phyloP scores from a whole-genome alignment of 306 rosid species.

The Gastrolobium bilobum region DNA sequence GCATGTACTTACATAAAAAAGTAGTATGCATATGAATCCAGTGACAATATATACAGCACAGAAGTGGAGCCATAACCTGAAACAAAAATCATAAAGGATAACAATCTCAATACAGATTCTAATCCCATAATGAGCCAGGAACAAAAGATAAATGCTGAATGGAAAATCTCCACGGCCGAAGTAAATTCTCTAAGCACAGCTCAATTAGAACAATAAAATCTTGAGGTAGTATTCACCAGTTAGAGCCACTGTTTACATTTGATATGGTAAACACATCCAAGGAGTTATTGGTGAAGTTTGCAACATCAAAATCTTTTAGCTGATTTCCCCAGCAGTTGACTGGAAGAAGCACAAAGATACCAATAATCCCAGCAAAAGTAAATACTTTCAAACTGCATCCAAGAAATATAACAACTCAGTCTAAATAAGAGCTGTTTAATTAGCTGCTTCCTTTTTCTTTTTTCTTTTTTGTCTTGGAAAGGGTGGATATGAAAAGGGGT shows the following conservation, averaged over 20 bases:
- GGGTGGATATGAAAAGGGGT: not conserved
- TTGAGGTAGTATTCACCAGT: constrained; percentile 52
- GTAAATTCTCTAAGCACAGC: constrained; percentile 26
- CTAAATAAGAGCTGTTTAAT: constrained; percentile 13
- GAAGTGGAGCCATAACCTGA: constrained; percentile 97
- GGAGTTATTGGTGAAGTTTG: constrained; percentile 43
- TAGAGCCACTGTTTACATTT: constrained; percentile 54
- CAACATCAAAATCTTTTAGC: constrained; percentile 47
- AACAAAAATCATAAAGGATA: constrained; percentile 10
- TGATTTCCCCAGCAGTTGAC: constrained; percentile 83
- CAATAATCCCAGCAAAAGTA: constrained; percentile 82
- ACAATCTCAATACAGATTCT: constrained; percentile 23
- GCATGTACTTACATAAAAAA: constrained; percentile 73
- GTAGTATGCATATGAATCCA: constrained; percentile 75
- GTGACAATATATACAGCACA: constrained; percentile 86
- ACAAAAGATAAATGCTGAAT: constrained; percentile 21
- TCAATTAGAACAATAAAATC: constrained; percentile 37
- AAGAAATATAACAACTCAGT: constrained; percentile 36
- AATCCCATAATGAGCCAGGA: constrained; percentile 5
- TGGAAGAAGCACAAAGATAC: constrained; percentile 87
- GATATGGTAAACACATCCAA: constrained; percentile 59
- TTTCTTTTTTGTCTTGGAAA: not conserved
- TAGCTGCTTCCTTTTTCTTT: not conserved
- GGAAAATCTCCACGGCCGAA: not conserved
- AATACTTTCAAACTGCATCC: constrained; percentile 79